Base-by-base conservation (phyloP, 2,329 filamentous ascomycete species). In the Trichoderma semiorbis region DNA sequence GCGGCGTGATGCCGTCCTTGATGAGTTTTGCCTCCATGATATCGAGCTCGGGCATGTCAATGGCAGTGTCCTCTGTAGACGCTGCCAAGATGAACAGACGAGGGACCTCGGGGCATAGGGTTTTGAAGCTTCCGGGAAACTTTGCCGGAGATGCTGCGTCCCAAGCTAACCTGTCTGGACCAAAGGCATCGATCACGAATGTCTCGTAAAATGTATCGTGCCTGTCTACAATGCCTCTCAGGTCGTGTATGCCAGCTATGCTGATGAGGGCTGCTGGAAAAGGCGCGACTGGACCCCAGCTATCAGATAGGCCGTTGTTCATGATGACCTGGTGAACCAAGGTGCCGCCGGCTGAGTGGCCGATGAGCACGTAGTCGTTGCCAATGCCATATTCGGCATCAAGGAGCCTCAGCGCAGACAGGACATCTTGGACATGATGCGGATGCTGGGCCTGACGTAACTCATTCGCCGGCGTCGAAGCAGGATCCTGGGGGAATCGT, bases 241-340 rank as follows among this genome's bases (percentile, higher is more conserved):
- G 79, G 76, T 92, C 88, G 79, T 93, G 93, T 26, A 94, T 88
- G 1, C 92, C 91, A 70, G 87, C 87, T 24, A 92, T 80, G 39
- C 89, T 86, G 5, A 92, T 78, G n/a, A 92, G 80, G 5, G 85
- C 87, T 3, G 81, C 76, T 0, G 89, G 89, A 21, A 83, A 77
- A 7, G 78, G 80, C 4, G 83, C 77, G 10, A 79, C 72, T 30
- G 57, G 75, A 63, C 62, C 70, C 64, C 70, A 72, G 18, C n/a
- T 65, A 70, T 71, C 66, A 21, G 81, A 73, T 63, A 81, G 76
- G 18, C 74, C 73, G 50, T 81, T 77, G 58, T 81, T 81, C 85
- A 87, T 86, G 36, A 88, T 79, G 14, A 88, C 78, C 80, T 94
- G 92, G 69, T 89, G 85, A 0, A 88, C 86, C 53, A 94, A 80